Conservation (phyloP, 2,329 filamentous ascomycete genomes). For the Aspergillus sp. region DNA sequence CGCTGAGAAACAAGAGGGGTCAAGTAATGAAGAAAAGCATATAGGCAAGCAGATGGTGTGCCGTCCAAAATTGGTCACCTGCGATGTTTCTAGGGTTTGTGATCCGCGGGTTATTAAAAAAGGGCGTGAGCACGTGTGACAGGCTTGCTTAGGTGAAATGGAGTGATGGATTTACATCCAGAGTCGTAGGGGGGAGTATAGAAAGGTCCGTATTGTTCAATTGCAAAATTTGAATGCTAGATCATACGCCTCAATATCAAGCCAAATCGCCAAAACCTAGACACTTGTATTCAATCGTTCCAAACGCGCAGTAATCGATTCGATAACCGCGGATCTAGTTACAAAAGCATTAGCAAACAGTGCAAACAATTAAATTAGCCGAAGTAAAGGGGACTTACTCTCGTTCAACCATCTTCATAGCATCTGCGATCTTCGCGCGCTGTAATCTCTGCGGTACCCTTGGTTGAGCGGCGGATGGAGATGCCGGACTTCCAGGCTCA, state of each 20-base stretch:
- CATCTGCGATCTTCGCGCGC: constrained; percentile 40
- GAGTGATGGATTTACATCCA: too few relatives aligned
- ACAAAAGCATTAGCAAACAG: constrained; percentile 6
- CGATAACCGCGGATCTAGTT: constrained; percentile 36
- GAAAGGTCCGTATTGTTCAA: background rate
- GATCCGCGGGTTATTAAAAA: background rate
- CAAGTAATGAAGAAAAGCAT: background rate
- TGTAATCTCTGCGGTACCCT: constrained; percentile 38
- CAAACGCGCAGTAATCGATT: constrained; percentile 36
- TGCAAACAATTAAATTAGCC: background rate
- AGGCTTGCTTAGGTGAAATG: background rate
- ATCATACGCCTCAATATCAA: background rate
- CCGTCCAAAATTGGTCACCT: background rate
- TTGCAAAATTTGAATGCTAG: background rate
- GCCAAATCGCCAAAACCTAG: constrained; percentile 7
- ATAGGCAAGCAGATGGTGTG: background rate
- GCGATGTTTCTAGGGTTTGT: background rate
- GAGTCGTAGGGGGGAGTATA: too few relatives aligned
- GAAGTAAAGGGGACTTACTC: constrained; percentile 29
- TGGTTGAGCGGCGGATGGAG: constrained; percentile 22
- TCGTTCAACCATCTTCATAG: constrained; percentile 46
- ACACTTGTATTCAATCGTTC: constrained; percentile 34
- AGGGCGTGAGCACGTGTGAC: background rate
- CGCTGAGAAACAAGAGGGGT: background rate
- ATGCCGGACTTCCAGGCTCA: constrained; percentile 24